A percentile compares a stretch with the other conserved stretches of the same genome.
Conservation (phyloP, 176 grass and related monocot species). For the Rhynchospora tenuis region DNA sequence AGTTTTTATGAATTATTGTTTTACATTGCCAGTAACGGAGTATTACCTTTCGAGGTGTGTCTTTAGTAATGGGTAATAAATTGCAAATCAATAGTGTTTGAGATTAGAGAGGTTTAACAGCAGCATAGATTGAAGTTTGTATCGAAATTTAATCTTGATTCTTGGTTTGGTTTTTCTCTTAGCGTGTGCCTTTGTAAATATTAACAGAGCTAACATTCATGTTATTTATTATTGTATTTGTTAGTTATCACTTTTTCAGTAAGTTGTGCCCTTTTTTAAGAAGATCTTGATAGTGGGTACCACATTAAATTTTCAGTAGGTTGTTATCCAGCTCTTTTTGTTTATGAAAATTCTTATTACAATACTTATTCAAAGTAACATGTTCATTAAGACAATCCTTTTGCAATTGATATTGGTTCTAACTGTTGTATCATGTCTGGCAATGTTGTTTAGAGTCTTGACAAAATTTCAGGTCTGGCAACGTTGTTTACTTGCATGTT, state of each 20-base stretch:
- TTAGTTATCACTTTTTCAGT: not conserved
- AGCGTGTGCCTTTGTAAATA: not conserved
- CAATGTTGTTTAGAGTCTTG: no score
- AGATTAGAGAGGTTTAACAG: not conserved
- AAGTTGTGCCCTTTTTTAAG: not conserved
- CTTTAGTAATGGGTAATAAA: not conserved
- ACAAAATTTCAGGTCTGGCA: no score
- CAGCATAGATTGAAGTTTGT: not conserved
- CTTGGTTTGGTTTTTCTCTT: not conserved
- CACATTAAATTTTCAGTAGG: not conserved
- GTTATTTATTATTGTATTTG: not conserved
- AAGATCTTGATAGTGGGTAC: no score
- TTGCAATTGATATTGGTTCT: not conserved
- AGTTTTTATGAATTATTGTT: not conserved
- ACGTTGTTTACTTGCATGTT: no score
- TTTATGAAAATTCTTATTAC: not conserved
- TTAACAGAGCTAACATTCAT: not conserved
- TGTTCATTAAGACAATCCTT: not conserved
- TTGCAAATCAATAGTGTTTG: not conserved
- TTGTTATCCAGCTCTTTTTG: not conserved
- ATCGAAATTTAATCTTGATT: not conserved
- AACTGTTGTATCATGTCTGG: no score
- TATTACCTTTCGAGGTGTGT: not conserved
- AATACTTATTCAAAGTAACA: not conserved
- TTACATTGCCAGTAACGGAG: not conserved